Evolutionary conservation across 2,329 filamentous ascomycete species (phyloP).

Genomic region (Aureobasidium lini): DNA sequence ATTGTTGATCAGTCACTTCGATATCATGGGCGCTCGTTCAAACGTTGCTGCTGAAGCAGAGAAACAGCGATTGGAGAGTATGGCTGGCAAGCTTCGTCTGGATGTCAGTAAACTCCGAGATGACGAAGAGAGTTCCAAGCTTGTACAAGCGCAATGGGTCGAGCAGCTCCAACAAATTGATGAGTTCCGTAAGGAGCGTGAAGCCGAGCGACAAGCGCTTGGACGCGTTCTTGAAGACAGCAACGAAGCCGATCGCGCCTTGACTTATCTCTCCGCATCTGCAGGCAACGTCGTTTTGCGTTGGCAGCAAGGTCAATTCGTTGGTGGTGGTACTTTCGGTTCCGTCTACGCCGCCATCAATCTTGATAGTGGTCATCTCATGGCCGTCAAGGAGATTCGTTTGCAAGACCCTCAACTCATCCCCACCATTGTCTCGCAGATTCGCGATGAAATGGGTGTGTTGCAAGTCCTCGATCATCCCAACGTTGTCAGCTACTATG

Average conservation of each 20-base stretch:
- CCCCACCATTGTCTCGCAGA: constrained; percentile 86
- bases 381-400: constrained; percentile 98
- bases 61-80: constrained; percentile 75
- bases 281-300: constrained; percentile 91
- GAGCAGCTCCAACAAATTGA: constrained; percentile 70
- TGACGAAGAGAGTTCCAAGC: constrained; percentile 75
- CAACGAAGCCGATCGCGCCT: constrained; percentile 89
- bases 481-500: constrained; percentile 95
- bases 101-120: constrained; percentile 68
- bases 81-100: constrained; percentile 67
- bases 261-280: constrained; percentile 88
- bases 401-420: constrained; percentile 95
- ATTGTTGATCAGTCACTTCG: constrained; percentile 92
- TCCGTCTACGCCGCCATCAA: constrained; percentile 98
- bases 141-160: constrained; percentile 69
- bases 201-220: constrained; percentile 77
- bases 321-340: constrained; percentile 93
- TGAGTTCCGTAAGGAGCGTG: constrained; percentile 65
- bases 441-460: constrained; percentile 94
- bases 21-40: constrained; percentile 95
- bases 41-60: constrained; percentile 91
- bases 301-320: constrained; percentile 98
- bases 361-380: constrained; percentile 86
- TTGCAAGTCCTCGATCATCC: constrained; percentile 93
- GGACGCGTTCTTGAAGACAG: constrained; percentile 88